Percentiles rank a stretch among this genome's conserved stretches.
phyloP scores from a whole-genome alignment of 2,329 filamentous ascomycete genomes.

The Colletotrichum salicis region DNA sequence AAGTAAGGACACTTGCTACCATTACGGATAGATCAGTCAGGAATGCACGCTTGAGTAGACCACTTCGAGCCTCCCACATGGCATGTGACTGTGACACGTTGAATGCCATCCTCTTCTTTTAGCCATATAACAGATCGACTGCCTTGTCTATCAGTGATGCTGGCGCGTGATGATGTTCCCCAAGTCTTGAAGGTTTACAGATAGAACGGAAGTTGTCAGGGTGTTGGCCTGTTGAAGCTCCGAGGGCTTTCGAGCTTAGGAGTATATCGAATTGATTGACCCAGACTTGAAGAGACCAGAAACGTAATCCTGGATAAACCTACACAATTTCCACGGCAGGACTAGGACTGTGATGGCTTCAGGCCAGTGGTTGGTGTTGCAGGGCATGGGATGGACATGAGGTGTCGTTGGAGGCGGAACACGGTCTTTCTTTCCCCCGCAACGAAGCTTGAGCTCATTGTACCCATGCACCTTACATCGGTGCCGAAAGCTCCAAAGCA shows the following conservation, averaged over 20 bases:
- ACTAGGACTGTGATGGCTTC: neutral
- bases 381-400: neutral
- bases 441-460: constrained; percentile 10
- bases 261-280: neutral
- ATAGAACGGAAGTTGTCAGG: too few relatives aligned
- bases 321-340: neutral
- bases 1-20: neutral
- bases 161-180: neutral
- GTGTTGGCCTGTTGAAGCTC: neutral
- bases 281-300: neutral
- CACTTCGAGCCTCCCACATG: neutral
- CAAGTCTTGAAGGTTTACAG: neutral
- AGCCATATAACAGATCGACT: neutral
- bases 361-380: neutral
- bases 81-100: neutral
- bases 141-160: neutral
- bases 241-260: neutral
- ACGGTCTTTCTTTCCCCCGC: constrained; percentile 27
- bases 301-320: neutral
- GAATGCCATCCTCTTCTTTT: too few relatives aligned
- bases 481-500: constrained; percentile 10
- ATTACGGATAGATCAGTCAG: constrained; percentile 11
- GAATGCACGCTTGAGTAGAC: constrained; percentile 29
- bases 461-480: neutral
- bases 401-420: neutral